phyloP scores from a whole-genome alignment of 164 flowering plant species.

The Chimonanthus praecox region DNA sequence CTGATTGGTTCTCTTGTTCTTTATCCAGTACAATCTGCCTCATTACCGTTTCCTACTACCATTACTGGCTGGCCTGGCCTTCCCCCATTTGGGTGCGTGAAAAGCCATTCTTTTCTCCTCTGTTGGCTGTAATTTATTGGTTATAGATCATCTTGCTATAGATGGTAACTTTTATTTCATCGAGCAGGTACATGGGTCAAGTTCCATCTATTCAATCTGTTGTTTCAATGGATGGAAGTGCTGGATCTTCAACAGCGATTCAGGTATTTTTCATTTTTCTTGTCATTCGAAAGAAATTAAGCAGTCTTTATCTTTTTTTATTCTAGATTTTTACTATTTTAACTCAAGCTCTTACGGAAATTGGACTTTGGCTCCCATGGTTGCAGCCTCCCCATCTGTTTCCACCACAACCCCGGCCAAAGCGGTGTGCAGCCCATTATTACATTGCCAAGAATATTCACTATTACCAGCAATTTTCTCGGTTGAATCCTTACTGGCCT shows the following conservation, averaged over 20 bases:
- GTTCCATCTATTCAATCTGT: slow-evolving; percentile 66
- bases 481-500: slow-evolving; percentile 88
- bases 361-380: neutral
- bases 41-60: slow-evolving; percentile 61
- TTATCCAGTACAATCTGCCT: slow-evolving; percentile 42
- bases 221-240: slow-evolving; percentile 63
- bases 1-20: neutral
- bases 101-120: neutral
- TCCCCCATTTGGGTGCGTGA: slow-evolving; percentile 75
- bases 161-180: neutral
- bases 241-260: slow-evolving; percentile 50
- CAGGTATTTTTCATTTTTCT: slow-evolving; percentile 38
- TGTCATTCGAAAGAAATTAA: neutral
- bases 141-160: neutral
- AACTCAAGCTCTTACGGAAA: neutral
- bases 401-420: slow-evolving; percentile 56
- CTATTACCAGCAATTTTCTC: slow-evolving; percentile 58
- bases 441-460: slow-evolving; percentile 71
- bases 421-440: slow-evolving; percentile 90
- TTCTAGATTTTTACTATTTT: no score
- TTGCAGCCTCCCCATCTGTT: slow-evolving; percentile 59
- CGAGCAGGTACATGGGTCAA: slow-evolving; percentile 60
- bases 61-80: slow-evolving; percentile 80
- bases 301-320: neutral
- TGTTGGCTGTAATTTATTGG: slow-evolving; percentile 2